A percentile compares a stretch with the other conserved stretches of the same genome.
These are phyloP conservation scores for Hymenoscyphus albidus DNA, from an alignment of 2,329 filamentous ascomycete genomes.

Conservation along the genomic window DNA sequence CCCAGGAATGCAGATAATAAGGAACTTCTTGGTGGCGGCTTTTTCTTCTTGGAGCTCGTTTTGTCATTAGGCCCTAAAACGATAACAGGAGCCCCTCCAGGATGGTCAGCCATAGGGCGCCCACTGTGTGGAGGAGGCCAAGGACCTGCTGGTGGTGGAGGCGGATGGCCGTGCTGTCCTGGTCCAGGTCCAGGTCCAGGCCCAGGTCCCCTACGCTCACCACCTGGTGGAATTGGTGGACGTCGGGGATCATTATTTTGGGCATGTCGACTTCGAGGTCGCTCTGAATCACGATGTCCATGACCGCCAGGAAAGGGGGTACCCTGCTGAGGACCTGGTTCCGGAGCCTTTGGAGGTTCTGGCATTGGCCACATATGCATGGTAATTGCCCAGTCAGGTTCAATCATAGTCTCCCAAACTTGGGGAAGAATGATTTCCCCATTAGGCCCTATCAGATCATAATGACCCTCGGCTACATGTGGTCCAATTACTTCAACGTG, in stretches of 20 bases:
- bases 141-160: constrained; percentile 13
- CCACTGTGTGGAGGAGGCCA: constrained; percentile 15
- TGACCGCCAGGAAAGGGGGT: neutral
- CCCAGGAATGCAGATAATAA: constrained; percentile 29
- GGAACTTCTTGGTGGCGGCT: constrained; percentile 19
- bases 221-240: constrained; percentile 1
- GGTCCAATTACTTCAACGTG: constrained; percentile 74
- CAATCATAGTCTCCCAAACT: constrained; percentile 76
- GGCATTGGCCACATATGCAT: constrained; percentile 66
- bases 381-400: constrained; percentile 70
- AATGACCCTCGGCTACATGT: constrained; percentile 74
- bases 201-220: neutral
- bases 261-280: constrained; percentile 14
- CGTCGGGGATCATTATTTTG: constrained; percentile 2
- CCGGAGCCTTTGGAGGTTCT: constrained; percentile 35
- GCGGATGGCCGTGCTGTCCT: constrained; percentile 4
- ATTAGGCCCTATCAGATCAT: constrained; percentile 74
- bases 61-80: constrained; percentile 11
- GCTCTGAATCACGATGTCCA: constrained; percentile 3
- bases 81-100: constrained; percentile 18
- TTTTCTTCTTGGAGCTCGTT: constrained; percentile 17
- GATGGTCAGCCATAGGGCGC: constrained; percentile 12
- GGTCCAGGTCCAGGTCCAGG: no score
- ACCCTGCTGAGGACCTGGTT: constrained; percentile 18
- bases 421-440: constrained; percentile 78